These are phyloP conservation scores for Pontederia paniculata DNA, from an alignment of 176 grass and related monocot genomes.

Conservation along the genomic window DNA sequence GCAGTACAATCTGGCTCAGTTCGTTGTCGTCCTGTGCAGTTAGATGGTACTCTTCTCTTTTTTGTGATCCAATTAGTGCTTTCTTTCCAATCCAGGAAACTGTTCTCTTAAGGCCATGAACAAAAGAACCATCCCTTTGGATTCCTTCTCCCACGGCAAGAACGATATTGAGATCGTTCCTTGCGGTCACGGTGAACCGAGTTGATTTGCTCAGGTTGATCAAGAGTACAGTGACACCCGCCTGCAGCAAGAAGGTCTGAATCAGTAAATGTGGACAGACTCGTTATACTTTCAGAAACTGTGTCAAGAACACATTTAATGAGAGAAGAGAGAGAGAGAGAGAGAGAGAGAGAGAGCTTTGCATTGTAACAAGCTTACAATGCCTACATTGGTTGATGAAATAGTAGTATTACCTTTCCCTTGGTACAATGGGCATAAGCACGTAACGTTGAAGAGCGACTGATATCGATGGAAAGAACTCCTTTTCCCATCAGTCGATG, in stretches of 20 bases:
- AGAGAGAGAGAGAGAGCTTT: no score
- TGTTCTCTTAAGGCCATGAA: slow-evolving; percentile 57
- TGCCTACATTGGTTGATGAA: no score
- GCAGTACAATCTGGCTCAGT: slow-evolving; percentile 53
- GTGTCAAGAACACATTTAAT: no score
- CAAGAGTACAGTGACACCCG: slow-evolving; percentile 64
- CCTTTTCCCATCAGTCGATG: slow-evolving; percentile 65
- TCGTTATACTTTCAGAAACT: no score
- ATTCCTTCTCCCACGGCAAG: slow-evolving; percentile 43
- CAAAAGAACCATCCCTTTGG: slow-evolving; percentile 35
- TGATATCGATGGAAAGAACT: slow-evolving; percentile 65
- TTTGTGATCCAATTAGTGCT: slow-evolving; percentile 46
- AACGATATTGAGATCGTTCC: slow-evolving; percentile 72
- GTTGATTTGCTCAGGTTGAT: slow-evolving; percentile 66
- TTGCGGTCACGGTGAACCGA: slow-evolving; percentile 60
- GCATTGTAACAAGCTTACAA: no score
- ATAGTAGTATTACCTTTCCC: slow-evolving; percentile 24
- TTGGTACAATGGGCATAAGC: slow-evolving; percentile 60
- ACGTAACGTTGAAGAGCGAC: slow-evolving; percentile 27
- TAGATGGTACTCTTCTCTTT: slow-evolving; percentile 83
- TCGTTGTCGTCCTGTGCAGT: slow-evolving; percentile 33
- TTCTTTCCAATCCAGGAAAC: slow-evolving; percentile 84
- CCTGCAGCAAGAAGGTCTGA: slow-evolving; percentile 21
- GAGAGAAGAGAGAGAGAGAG: no score
- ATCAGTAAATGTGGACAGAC: no score